Percentiles rank a stretch among this genome's conserved stretches.
phyloP scores from a whole-genome alignment of 441 rosid species.

The Aquilaria agallochum region DNA sequence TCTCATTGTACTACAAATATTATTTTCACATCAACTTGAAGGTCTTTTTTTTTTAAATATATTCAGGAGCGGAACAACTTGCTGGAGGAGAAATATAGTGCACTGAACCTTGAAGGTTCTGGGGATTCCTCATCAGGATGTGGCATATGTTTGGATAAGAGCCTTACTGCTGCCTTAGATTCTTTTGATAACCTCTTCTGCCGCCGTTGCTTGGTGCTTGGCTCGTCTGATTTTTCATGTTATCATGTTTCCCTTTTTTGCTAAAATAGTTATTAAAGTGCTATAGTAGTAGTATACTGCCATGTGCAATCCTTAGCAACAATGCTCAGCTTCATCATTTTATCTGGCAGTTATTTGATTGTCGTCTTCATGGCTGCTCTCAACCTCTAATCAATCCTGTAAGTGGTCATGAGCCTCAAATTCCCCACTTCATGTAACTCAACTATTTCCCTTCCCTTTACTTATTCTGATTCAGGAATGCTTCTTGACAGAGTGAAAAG shows the following conservation, averaged over 20 bases:
- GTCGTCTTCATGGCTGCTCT: constrained; percentile 78
- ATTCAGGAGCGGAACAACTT: constrained; percentile 63
- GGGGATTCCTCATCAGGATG: constrained; percentile 31
- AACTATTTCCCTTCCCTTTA: constrained; percentile 4
- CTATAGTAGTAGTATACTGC: background rate
- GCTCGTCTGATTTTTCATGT: constrained; percentile 12
- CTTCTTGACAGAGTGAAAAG: constrained; percentile 61
- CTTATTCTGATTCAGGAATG: constrained; percentile 17
- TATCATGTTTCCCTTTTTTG: background rate
- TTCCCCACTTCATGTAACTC: constrained; percentile 9
- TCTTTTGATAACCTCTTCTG: constrained; percentile 72
- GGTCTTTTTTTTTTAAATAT: constrained; percentile 19
- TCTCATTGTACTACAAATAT: too few species aligned
- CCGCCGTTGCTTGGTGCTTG: constrained; percentile 87
- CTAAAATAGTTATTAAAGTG: constrained; percentile 9
- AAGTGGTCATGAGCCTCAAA: constrained; percentile 27
- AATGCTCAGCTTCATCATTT: constrained; percentile 22
- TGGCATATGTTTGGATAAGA: constrained; percentile 51
- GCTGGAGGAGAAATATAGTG: constrained; percentile 46
- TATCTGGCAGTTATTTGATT: constrained; percentile 66
- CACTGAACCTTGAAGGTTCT: constrained; percentile 29
- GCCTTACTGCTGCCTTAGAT: constrained; percentile 58
- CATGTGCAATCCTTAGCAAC: constrained; percentile 15
- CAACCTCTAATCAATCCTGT: constrained; percentile 61
- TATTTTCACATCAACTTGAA: too few species aligned